A percentile compares a stretch with the other conserved stretches of the same genome.
Evolutionary conservation across 768 basidiomycete genomes (phyloP).

Genomic region (Mycena leptocephala): DNA sequence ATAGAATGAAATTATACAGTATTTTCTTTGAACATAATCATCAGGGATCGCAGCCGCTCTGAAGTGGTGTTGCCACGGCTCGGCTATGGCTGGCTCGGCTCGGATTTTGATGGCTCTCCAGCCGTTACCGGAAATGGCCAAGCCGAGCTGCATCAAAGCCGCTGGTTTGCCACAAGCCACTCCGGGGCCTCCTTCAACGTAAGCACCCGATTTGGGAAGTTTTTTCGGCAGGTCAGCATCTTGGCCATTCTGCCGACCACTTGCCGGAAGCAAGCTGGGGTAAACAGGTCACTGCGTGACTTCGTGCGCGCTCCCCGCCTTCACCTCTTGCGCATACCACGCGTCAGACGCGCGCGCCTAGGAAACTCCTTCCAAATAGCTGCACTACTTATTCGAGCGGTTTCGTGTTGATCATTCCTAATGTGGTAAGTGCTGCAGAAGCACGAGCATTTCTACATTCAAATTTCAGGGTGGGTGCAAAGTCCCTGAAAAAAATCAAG

Average conservation of each 20-base stretch:
- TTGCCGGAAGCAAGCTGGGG: no score
- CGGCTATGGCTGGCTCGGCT: no score
- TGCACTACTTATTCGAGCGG: not conserved
- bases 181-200: not conserved
- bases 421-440: not conserved
- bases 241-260: not conserved
- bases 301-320: not conserved
- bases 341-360: not conserved
- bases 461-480: no score
- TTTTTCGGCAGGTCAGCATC: not conserved
- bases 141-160: no score
- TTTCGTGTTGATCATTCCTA: not conserved
- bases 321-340: not conserved
- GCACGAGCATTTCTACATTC: not conserved
- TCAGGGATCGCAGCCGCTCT: no score
- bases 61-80: no score
- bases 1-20: no score
- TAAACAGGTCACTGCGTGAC: no score
- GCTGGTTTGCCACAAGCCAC: no score
- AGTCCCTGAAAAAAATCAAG: not conserved
- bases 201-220: not conserved
- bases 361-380: not conserved
- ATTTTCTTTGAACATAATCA: no score
- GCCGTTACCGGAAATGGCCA: no score
- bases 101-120: no score